Evolutionary conservation across 2,329 filamentous ascomycete genomes (phyloP).

Genomic region (Cladophialophora carrionii): DNA sequence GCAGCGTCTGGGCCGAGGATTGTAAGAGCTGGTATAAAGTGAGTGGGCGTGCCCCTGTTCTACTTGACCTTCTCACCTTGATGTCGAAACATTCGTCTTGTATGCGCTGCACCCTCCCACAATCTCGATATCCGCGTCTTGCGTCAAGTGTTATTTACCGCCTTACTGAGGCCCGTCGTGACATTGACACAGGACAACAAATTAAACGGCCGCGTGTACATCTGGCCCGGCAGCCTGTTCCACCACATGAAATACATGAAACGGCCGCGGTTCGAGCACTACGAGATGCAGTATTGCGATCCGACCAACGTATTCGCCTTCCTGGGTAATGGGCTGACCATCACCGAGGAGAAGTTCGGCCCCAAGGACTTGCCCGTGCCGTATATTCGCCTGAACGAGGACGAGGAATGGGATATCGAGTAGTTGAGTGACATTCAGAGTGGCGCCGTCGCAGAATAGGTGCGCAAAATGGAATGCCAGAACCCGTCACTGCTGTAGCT

Average conservation of each 20-base stretch:
- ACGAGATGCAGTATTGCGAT: slow-evolving; percentile 46
- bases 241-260: slow-evolving; percentile 48
- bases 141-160: background rate
- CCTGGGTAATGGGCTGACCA: slow-evolving; percentile 52
- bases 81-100: too few species aligned
- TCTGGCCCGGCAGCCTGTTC: slow-evolving; percentile 47
- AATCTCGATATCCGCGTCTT: slow-evolving; percentile 39
- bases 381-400: slow-evolving; percentile 31
- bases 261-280: slow-evolving; percentile 49
- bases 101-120: slow-evolving; percentile 30
- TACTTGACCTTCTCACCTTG: slow-evolving; percentile 45
- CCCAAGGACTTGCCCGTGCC: slow-evolving; percentile 23
- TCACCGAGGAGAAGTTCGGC: slow-evolving; percentile 42
- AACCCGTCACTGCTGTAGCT: background rate
- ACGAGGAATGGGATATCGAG: slow-evolving; percentile 34
- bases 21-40: slow-evolving; percentile 44
- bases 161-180: background rate
- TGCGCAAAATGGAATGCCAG: background rate
- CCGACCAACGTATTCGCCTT: slow-evolving; percentile 48
- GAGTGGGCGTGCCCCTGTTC: slow-evolving; percentile 37
- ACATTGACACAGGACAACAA: slow-evolving; percentile 27
- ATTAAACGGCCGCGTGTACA: slow-evolving; percentile 42
- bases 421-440: slow-evolving; percentile 1
- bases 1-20: slow-evolving; percentile 40
- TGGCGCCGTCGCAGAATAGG: background rate